Conservation (phyloP, 2,329 filamentous ascomycete genomes). For the Claviceps humidiphila region DNA sequence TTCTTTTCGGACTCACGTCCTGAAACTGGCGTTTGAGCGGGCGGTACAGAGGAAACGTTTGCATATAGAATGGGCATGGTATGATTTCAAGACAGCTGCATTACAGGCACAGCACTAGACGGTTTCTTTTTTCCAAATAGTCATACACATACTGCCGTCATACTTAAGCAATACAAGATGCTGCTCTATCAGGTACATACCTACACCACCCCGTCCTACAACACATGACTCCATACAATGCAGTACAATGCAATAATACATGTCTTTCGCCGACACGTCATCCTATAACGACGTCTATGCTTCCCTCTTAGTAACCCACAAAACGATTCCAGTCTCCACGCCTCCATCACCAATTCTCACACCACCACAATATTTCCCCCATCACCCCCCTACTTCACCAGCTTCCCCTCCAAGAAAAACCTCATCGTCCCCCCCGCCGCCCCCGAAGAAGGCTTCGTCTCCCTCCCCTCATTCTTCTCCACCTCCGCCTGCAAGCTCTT, state of each 20-base stretch:
- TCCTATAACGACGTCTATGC: no score
- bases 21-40: background rate
- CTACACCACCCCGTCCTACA: no score
- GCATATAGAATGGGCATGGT: background rate
- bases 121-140: background rate
- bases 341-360: background rate
- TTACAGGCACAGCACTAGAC: background rate
- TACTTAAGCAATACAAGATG: no score
- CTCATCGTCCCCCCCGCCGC: constrained; percentile 28
- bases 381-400: background rate
- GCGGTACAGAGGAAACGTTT: background rate
- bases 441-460: constrained; percentile 32
- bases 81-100: background rate
- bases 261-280: background rate
- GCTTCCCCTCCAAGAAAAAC: constrained; percentile 27
- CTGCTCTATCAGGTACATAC: no score
- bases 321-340: no score
- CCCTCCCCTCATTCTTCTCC: constrained; percentile 24
- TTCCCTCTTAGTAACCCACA: no score
- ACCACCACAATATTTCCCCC: background rate
- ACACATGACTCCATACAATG: background rate
- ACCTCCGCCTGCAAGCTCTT: constrained; percentile 21
- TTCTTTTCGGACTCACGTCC: background rate
- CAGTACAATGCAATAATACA: background rate
- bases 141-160: background rate